Percentiles rank a stretch among this genome's conserved stretches.
These are phyloP conservation scores for Cyberlindnera maclurae DNA, from an alignment of 805 yeast genomes.

Conservation along the genomic window DNA sequence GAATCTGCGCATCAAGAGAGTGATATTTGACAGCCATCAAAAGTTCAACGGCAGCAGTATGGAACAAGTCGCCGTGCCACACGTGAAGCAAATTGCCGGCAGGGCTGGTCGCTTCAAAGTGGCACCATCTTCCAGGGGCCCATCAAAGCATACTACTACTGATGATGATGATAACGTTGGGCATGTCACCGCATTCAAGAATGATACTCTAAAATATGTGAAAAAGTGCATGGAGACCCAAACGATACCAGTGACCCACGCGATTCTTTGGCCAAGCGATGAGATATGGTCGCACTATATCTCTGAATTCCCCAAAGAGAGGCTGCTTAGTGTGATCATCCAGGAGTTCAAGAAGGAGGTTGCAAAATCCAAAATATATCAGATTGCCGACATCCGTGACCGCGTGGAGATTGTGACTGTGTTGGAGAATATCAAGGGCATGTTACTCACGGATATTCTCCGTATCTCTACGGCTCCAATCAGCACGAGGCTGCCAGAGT, in stretches of 20 bases:
- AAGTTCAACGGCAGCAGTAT: conserved; percentile 65
- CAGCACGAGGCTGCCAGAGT: conserved; percentile 34
- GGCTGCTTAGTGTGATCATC: conserved; percentile 40
- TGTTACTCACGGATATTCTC: conserved; percentile 51
- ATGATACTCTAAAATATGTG: conserved; percentile 38
- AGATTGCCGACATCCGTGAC: conserved; percentile 32
- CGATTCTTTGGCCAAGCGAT: conserved; percentile 77
- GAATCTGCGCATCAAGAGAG: conserved; percentile 74
- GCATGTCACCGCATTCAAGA: conserved; percentile 46
- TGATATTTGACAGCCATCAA: conserved; percentile 59
- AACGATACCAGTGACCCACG: conserved; percentile 45
- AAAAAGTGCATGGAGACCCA: conserved; percentile 42
- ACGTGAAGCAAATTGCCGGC: conserved; percentile 89
- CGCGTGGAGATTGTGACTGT: conserved; percentile 30
- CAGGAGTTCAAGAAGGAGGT: conserved; percentile 38
- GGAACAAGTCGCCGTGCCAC: conserved; percentile 48
- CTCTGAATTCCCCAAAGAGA: conserved; percentile 48
- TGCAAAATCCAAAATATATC: conserved; percentile 24
- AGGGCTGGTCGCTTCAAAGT: conserved; percentile 81
- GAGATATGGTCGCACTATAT: conserved; percentile 61
- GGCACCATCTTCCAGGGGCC: conserved; percentile 20
- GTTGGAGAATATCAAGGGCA: conserved; percentile 34
- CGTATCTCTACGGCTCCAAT: conserved; percentile 59
- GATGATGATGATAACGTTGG: conserved; percentile 30
- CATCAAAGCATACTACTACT: neutral